Evolutionary conservation across 179 eudicot species (phyloP).

Genomic region (Silene coronaria): DNA sequence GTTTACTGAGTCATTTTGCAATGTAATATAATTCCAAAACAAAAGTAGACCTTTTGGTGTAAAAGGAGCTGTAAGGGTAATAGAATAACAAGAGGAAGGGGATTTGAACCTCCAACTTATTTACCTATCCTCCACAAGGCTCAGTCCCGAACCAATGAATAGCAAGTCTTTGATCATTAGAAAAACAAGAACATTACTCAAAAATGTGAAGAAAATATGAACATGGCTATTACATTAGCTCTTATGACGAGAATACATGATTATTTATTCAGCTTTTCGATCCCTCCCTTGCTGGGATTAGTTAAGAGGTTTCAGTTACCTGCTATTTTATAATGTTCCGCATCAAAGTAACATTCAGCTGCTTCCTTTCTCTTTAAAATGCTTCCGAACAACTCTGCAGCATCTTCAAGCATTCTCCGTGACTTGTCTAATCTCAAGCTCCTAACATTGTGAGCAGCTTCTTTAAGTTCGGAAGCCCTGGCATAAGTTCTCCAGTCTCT

Average conservation of each 20-base stretch:
- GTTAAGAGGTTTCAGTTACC: constrained; percentile 25
- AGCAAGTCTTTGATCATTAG: no score
- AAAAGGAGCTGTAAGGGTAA: neutral
- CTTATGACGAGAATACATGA: no score
- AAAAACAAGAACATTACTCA: no score
- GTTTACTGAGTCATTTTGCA: no score
- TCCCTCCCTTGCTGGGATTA: neutral
- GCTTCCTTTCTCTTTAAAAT: constrained; percentile 42
- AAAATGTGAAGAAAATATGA: no score
- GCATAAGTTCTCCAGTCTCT: constrained; percentile 42
- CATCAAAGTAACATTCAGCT: constrained; percentile 53
- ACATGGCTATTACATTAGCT: no score
- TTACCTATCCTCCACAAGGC: neutral
- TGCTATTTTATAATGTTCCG: constrained; percentile 52
- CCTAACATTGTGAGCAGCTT: constrained; percentile 24
- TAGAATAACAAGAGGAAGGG: no score
- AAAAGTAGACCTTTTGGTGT: no score
- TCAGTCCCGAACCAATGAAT: neutral
- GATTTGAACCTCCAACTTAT: no score
- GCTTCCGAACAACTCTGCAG: constrained; percentile 57
- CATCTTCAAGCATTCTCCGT: constrained; percentile 38
- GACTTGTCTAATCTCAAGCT: constrained; percentile 14
- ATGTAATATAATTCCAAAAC: no score
- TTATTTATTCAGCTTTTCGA: no score
- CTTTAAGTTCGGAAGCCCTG: constrained; percentile 45